These are phyloP conservation scores for Triangularia setosa DNA, from an alignment of 2,329 filamentous ascomycete genomes.

Conservation along the genomic window DNA sequence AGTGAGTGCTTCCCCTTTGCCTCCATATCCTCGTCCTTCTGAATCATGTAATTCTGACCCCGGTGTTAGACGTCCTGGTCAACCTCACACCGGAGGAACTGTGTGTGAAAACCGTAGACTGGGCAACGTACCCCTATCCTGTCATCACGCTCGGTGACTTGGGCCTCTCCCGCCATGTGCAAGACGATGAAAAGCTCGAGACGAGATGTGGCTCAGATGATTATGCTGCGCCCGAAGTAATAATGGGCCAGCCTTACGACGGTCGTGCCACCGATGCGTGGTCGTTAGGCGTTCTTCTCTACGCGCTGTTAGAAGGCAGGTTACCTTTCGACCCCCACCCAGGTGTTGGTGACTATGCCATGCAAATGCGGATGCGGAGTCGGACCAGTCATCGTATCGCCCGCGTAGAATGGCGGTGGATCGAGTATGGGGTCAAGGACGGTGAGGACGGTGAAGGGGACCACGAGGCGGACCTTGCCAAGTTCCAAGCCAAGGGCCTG, in stretches of 20 bases:
- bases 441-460: constrained; percentile 57
- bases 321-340: constrained; percentile 90
- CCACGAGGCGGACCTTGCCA: constrained; percentile 64
- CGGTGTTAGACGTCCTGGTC: constrained; percentile 73
- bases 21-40: background rate
- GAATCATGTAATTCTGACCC: constrained; percentile 9
- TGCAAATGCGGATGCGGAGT: constrained; percentile 60
- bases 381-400: constrained; percentile 92
- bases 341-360: constrained; percentile 67
- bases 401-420: constrained; percentile 92
- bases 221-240: constrained; percentile 93
- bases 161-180: constrained; percentile 80
- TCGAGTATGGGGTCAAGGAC: constrained; percentile 71
- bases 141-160: constrained; percentile 88
- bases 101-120: constrained; percentile 59
- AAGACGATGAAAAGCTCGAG: constrained; percentile 82
- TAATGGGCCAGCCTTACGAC: constrained; percentile 93
- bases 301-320: constrained; percentile 88
- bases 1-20: constrained; percentile 16
- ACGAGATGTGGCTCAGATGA: constrained; percentile 95
- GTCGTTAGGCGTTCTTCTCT: constrained; percentile 90
- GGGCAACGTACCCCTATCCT: constrained; percentile 72
- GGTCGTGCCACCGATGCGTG: constrained; percentile 89
- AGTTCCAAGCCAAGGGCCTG: constrained; percentile 61
- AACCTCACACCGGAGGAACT: constrained; percentile 71